Percentiles rank a stretch among this genome's conserved stretches.
phyloP scores from a whole-genome alignment of 768 basidiomycete genomes.

The Rickenella mellea region DNA sequence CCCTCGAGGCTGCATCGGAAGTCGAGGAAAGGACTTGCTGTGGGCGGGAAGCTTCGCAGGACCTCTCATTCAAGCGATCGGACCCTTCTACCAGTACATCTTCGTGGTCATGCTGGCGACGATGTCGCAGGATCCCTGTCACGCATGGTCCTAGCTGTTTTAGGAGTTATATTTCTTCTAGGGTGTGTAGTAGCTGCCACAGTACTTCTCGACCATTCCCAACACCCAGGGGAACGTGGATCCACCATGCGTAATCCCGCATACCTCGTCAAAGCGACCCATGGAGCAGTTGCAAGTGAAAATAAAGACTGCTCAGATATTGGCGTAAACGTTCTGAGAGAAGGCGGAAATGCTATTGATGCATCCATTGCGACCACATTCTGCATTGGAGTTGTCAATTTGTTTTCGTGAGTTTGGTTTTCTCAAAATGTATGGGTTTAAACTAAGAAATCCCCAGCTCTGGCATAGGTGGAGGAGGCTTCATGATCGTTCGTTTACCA shows the following conservation, averaged over 20 bases:
- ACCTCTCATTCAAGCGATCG: too few relatives aligned
- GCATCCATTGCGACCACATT: conserved; percentile 73
- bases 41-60: too few relatives aligned
- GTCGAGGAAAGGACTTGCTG: too few relatives aligned
- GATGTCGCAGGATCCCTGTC: too few relatives aligned
- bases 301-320: conserved; percentile 80
- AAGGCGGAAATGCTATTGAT: conserved; percentile 88
- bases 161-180: background rate
- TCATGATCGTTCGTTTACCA: conserved; percentile 76
- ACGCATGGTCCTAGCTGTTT: background rate
- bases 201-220: background rate
- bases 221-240: background rate
- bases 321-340: conserved; percentile 65
- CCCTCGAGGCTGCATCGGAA: too few relatives aligned
- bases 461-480: conserved; percentile 83
- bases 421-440: conserved; percentile 6
- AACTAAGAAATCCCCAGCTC: conserved; percentile 32
- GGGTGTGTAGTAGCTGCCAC: background rate
- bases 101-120: too few relatives aligned
- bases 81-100: too few relatives aligned
- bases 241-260: conserved; percentile 34
- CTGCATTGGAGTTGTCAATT: conserved; percentile 78
- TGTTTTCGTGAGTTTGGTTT: conserved; percentile 64
- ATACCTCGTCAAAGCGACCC: conserved; percentile 49
- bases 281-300: conserved; percentile 87